Evolutionary conservation across 2,329 filamentous ascomycete species (phyloP).

Genomic region (Paecilomyces dactylethromorphus): DNA sequence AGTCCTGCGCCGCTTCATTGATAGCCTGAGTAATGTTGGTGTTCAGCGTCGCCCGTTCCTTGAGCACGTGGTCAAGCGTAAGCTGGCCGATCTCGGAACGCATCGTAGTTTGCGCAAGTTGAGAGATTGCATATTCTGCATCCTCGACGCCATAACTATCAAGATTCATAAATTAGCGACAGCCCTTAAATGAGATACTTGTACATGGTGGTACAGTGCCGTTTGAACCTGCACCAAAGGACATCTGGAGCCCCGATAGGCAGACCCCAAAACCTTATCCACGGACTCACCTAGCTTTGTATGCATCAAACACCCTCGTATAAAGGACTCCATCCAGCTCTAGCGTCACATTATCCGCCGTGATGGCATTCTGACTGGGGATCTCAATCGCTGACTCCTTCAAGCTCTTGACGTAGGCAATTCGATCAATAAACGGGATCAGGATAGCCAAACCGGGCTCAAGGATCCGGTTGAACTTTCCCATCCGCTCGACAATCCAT

Average conservation of each 20-base stretch:
- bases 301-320: slow-evolving; percentile 93
- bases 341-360: slow-evolving; percentile 94
- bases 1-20: slow-evolving; percentile 94
- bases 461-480: slow-evolving; percentile 89
- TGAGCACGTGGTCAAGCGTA: slow-evolving; percentile 92
- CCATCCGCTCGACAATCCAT: slow-evolving; percentile 99
- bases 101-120: slow-evolving; percentile 98
- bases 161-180: neutral
- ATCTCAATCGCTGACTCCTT: slow-evolving; percentile 97
- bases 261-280: slow-evolving; percentile 1
- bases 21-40: slow-evolving; percentile 98
- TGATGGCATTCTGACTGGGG: slow-evolving; percentile 94
- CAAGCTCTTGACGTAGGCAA: slow-evolving; percentile 94
- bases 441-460: slow-evolving; percentile 86
- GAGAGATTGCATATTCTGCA: slow-evolving; percentile 95
- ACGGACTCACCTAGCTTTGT: slow-evolving; percentile 77
- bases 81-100: slow-evolving; percentile 96
- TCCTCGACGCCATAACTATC: slow-evolving; percentile 93
- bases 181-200: neutral
- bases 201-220: neutral
- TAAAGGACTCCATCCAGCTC: slow-evolving; percentile 95
- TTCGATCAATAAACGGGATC: slow-evolving; percentile 85
- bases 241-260: neutral
- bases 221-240: neutral
- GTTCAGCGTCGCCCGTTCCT: slow-evolving; percentile 93